phyloP scores from a whole-genome alignment of 2,329 filamentous ascomycete genomes.

The Septoria petroselini region DNA sequence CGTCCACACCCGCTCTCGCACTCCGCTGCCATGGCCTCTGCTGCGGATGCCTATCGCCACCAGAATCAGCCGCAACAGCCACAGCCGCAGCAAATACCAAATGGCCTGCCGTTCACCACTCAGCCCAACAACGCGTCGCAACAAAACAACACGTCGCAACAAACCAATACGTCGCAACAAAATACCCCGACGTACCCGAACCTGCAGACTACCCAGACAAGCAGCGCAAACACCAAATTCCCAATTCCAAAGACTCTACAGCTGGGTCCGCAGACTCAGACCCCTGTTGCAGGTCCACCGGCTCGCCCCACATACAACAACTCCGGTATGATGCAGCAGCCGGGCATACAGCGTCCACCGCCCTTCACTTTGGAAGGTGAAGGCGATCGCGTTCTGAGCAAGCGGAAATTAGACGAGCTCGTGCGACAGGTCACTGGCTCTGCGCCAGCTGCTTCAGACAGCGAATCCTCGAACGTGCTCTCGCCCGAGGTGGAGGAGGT shows the following conservation, averaged over 20 bases:
- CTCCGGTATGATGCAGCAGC: conserved; percentile 80
- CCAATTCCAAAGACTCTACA: conserved; percentile 79
- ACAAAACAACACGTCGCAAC: conserved; percentile 24
- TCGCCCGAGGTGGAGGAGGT: conserved; percentile 96
- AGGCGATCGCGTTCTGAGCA: conserved; percentile 88
- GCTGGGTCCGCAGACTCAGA: conserved; percentile 66
- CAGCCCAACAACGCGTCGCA: conserved; percentile 25
- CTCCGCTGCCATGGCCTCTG: conserved; percentile 45
- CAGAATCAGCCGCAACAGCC: conserved; percentile 23
- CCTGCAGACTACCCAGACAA: conserved; percentile 28
- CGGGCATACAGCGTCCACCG: conserved; percentile 76
- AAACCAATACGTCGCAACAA: conserved; percentile 26
- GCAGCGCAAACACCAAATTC: conserved; percentile 61
- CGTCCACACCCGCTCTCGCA: conserved; percentile 42
- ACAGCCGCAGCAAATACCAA: conserved; percentile 27
- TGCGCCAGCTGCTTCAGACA: conserved; percentile 63
- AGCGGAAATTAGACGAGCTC: conserved; percentile 94
- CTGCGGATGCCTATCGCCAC: conserved; percentile 27
- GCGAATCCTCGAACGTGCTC: conserved; percentile 60
- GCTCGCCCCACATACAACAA: conserved; percentile 82
- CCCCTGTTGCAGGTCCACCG: conserved; percentile 69
- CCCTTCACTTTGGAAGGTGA: conserved; percentile 86
- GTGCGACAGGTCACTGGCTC: conserved; percentile 90
- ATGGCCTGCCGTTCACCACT: conserved; percentile 27
- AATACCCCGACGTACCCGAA: conserved; percentile 29